These are phyloP conservation scores for Tuber umbilicatum DNA, from an alignment of 495 filamentous ascomycete genomes.

Conservation along the genomic window DNA sequence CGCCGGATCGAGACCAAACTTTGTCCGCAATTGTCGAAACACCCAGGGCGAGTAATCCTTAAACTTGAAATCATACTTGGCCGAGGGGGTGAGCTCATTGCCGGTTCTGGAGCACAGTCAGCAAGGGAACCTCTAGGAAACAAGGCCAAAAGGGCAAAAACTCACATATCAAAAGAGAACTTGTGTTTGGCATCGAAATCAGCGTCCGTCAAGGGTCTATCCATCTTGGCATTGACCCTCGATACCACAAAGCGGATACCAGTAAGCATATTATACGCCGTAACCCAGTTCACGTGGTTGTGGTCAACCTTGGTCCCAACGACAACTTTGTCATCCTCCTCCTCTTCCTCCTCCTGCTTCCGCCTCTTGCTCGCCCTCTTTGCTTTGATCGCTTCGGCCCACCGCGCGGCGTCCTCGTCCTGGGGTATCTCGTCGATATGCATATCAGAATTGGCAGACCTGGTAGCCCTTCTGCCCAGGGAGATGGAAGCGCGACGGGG, in stretches of 20 bases:
- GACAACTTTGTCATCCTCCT: slow-evolving; percentile 80
- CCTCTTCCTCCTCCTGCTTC: slow-evolving; percentile 80
- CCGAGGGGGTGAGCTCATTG: slow-evolving; percentile 92
- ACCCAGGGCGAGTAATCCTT: slow-evolving; percentile 99
- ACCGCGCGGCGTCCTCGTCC: slow-evolving; percentile 84
- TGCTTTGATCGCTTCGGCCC: slow-evolving; percentile 86
- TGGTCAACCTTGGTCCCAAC: slow-evolving; percentile 99
- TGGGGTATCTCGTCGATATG: slow-evolving; percentile 73
- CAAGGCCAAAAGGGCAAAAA: slow-evolving; percentile 14
- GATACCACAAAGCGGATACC: slow-evolving; percentile 96
- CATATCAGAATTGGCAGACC: slow-evolving; percentile 75
- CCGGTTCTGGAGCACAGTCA: slow-evolving; percentile 59
- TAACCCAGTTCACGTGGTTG: slow-evolving; percentile 95
- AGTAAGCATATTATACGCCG: slow-evolving; percentile 98
- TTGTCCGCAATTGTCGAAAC: slow-evolving; percentile 83
- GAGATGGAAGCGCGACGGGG: slow-evolving; percentile 72
- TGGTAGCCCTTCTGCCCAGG: slow-evolving; percentile 70
- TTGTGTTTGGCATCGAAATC: slow-evolving; percentile 93
- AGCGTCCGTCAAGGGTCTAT: slow-evolving; percentile 74
- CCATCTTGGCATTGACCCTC: slow-evolving; percentile 92
- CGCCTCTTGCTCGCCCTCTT: slow-evolving; percentile 77
- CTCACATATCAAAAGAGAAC: slow-evolving; percentile 96
- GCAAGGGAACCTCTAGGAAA: not conserved
- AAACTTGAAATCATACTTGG: slow-evolving; percentile 99
- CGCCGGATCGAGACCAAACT: slow-evolving; percentile 87